Evolutionary conservation across 2,329 filamentous ascomycete species (phyloP).

Genomic region (Cordyceps javanica): DNA sequence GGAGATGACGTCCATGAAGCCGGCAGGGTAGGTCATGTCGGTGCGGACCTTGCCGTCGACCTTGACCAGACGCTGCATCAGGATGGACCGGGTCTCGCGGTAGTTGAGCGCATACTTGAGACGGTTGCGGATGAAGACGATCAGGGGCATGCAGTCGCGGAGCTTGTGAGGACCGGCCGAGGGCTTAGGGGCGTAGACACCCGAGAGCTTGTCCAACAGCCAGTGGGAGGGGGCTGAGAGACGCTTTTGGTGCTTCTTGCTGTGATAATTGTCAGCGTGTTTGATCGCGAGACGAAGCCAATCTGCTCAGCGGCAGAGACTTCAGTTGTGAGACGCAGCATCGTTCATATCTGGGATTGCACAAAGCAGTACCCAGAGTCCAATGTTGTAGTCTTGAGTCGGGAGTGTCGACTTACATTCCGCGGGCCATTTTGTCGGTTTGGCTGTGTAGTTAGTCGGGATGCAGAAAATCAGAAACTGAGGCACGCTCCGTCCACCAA

Average conservation of each 20-base stretch:
- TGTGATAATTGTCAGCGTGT: constrained; percentile 37
- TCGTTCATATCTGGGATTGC: not conserved
- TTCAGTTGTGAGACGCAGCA: not conserved
- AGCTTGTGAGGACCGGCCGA: constrained; percentile 95
- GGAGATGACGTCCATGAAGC: constrained; percentile 99
- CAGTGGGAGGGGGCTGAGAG: constrained; percentile 98
- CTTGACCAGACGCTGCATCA: constrained; percentile 99
- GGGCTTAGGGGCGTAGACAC: constrained; percentile 67
- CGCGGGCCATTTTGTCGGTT: constrained; percentile 55
- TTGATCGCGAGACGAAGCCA: not conserved
- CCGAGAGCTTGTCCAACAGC: constrained; percentile 99
- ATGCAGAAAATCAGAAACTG: constrained; percentile 27
- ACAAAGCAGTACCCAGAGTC: not conserved
- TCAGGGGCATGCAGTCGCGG: constrained; percentile 96
- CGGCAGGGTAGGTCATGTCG: constrained; percentile 92
- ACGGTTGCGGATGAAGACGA: constrained; percentile 95
- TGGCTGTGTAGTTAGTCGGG: constrained; percentile 33
- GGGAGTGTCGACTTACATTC: constrained; percentile 46
- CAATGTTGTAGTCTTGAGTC: not conserved
- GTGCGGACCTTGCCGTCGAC: constrained; percentile 99
- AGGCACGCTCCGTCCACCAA: constrained; percentile 16
- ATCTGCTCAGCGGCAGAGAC: not conserved
- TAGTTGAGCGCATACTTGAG: constrained; percentile 99
- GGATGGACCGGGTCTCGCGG: constrained; percentile 94
- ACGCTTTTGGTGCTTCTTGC: constrained; percentile 99